Base-by-base conservation (phyloP, 768 basidiomycete genomes). In the Suillus alpinus region DNA sequence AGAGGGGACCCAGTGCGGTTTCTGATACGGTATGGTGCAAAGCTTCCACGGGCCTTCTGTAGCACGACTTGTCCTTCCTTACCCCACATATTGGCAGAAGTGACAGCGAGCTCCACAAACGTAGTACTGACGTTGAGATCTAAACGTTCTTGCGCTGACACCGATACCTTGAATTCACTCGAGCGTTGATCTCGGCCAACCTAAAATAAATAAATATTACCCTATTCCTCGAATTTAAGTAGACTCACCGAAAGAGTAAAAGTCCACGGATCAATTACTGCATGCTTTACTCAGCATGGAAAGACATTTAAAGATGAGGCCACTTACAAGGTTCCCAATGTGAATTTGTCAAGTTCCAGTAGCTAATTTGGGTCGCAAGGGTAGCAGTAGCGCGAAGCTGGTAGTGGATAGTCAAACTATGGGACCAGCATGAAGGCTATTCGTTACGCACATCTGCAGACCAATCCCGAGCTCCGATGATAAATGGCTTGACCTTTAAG, bases 311-410 rank as follows among this genome's bases (percentile, higher is more conserved):
- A 49, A 49, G 37, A 55, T 8, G 39, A 65, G 44, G 59, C 13
- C 1, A 75, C 87, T 64, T 69, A 91, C 91, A 72, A 34, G 97
- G 96, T 74, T 98, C 97, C 94, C 97, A 99, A 68, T 98, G 94
- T 52, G 97, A 98, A 70, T 97, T 98, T 26, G 89, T 88, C 55
- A 98, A 75, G 73, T 99, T 99, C 93, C 94, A 99, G 69, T 97
- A 99, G 61, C 87, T 94, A 71, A 97, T 89, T 55, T 88, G 86
- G 3, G 87, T 88, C 26, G 88, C 86, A 68, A 98, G 78, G 0
- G 89, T 88, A 1, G 91, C 90, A 6, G 88, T 87, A 6, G 93
- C 91, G 69, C 89, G 88, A 49, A 98, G 76, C 96, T 98, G 63
- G 12, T 36, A 62, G 23, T 31, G 14, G 6, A 13, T n/a, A 13